Conservation (phyloP, 2,329 filamentous ascomycete genomes). For the Cladosporium velox region DNA sequence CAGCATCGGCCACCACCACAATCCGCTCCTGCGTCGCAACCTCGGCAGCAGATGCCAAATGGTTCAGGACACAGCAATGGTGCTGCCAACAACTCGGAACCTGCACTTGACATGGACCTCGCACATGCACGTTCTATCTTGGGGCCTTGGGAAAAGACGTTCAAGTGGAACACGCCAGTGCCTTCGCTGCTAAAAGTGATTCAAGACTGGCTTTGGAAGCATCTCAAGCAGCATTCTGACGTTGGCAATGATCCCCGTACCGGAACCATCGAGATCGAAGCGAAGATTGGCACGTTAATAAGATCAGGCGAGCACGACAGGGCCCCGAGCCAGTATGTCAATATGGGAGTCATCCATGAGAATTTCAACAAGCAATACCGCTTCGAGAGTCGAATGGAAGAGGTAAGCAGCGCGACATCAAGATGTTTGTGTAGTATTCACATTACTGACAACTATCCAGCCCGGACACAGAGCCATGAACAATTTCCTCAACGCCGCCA, state of each 20-base stretch:
- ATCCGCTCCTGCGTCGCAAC: not conserved
- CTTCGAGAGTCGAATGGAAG: slow-evolving; percentile 89
- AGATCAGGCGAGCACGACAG: slow-evolving; percentile 70
- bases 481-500: slow-evolving; percentile 73
- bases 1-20: slow-evolving; percentile 6
- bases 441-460: slow-evolving; percentile 45
- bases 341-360: slow-evolving; percentile 69
- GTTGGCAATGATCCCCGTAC: slow-evolving; percentile 59
- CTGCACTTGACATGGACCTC: slow-evolving; percentile 12
- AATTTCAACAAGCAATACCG: slow-evolving; percentile 54
- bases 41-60: slow-evolving; percentile 10
- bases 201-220: slow-evolving; percentile 32
- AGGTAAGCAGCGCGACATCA: slow-evolving; percentile 58
- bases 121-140: slow-evolving; percentile 26
- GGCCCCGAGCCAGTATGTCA: slow-evolving; percentile 65
- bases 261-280: slow-evolving; percentile 87
- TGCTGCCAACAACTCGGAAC: not conserved
- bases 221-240: slow-evolving; percentile 46
- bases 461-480: slow-evolving; percentile 82
- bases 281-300: slow-evolving; percentile 82
- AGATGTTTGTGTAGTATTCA: not conserved
- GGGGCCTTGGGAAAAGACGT: slow-evolving; percentile 37
- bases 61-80: slow-evolving; percentile 2
- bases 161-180: slow-evolving; percentile 31
- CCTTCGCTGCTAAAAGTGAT: slow-evolving; percentile 30